Base-by-base conservation (phyloP, 1,284 basidiomycete genomes). In the Leccinum solheimii region DNA sequence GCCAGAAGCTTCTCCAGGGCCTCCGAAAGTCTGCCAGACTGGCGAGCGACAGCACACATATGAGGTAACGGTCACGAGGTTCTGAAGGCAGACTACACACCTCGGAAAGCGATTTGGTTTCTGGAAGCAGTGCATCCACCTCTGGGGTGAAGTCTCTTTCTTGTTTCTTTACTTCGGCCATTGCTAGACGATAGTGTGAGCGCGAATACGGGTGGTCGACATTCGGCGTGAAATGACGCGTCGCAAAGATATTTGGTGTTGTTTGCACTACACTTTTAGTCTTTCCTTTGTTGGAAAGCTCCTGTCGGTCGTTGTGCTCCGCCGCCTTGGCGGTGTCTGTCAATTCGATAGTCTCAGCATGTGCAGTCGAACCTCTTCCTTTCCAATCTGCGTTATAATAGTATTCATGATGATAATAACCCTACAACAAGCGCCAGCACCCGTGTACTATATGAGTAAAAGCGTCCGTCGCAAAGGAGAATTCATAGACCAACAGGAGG, bases 1-100 rank as follows among this genome's bases (percentile, higher is more conserved):
- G 81, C 79, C 61, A 95, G 84, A 59, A 99, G 86, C 78, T 93
- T 94, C 77, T 99, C 97, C 19, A 98, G 79, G 13, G 91, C 94
- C 49, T 94, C 90, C 71, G 90, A 84, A 50, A 96, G 81, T 76
- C 90, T 89, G 50, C 92, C 93, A 60, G 86, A 77, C 90, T 92
- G 62, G 53, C 27, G 1, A 8, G 8, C n/a, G 36, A 52, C 4
- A 19, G 27, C 27, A 19, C 48, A 16, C 36, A 56, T 64, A 40
- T 40, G 11, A 40, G 38, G 38, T 32, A 1, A 32, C 32, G 32
- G 32, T 32, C 32, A 1, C 10, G 32, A 32, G 32, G 10, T 11
- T 32, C 32, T 32, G 32, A 32, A 32, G 58, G 40, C 3, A 16
- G 49, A 51, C 13, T 57, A 52, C 60, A 51, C 55, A 89, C 90